Base-by-base conservation (phyloP, 495 filamentous ascomycete species). In the Hypoxylon lienhwacheense region DNA sequence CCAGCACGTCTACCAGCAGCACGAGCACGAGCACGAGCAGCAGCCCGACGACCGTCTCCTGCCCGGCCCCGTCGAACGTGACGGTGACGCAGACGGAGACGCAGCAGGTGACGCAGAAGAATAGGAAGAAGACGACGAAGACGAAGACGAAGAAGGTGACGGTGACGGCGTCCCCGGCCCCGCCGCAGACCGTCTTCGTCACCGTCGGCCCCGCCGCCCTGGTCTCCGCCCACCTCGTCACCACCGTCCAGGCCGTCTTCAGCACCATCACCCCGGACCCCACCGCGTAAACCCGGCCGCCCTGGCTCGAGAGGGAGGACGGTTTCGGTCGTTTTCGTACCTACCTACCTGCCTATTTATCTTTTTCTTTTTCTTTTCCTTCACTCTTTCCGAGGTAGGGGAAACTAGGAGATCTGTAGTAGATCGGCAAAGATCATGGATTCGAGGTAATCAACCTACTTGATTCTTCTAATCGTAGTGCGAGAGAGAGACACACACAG, bases 211-310 rank as follows among this genome's bases (percentile, higher is more conserved):
- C 33, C 1, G 31, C 24, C 11, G 19, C 12, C 1, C 17, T 26
- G 12, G 25, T 28, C 11, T 5, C 11, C 20, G 21, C 22, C 22
- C 25, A 11, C 7, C 8, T 41, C 16, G 16, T 37, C 24, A 17
- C 41, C n/a, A n/a, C 34, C 5, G 47, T 26, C 31, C 41, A 47
- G 34, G 29, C 39, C 16, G 8, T 14, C 45, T 49, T 22, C 37
- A 45, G 31, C 47, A 7, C 37, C 33, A 33, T 40, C 35, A 2
- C 42, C 45, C 47, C 53, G 42, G 6, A 22, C 49, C 62, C 16
- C 59, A 33, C 6, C 64, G 45, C 1, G 48, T 41, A 2, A 67
- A 54, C 0, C 50, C 55, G 3, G 57, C 55, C 24, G 65, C 47
- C 39, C 59, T 47, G 5, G 62, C 71, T 67, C n/a, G n/a, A n/a